Base-by-base conservation (phyloP, 2,329 filamentous ascomycete species). In the Penicillium polonicum region DNA sequence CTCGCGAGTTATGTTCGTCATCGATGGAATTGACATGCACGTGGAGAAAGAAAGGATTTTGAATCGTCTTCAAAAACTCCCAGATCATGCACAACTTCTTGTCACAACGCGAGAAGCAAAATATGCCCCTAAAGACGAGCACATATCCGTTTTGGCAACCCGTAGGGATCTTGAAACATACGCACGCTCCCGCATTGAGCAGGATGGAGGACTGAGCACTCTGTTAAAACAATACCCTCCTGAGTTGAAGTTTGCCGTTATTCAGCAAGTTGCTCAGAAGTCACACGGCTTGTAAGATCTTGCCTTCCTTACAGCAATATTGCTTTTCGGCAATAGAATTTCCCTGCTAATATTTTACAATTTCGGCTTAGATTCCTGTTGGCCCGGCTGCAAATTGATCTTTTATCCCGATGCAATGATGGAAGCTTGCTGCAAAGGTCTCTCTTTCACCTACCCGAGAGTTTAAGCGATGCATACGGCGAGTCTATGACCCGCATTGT, bases 1-100 rank as follows among this genome's bases (percentile, higher is more conserved):
- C 15, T 68, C 70, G 0, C 66, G 65, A 21, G 70, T 72, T 0
- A 60, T 71, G 9, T 59, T 73, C 6, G 38, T 73, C 0, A 62
- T 72, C 8, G 71, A 73, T 51, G 71, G 71, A 13, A 42, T 73
- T 0, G 71, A 73, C 38, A 61, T 65, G 31, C 31, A 65, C 4
- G 53, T 64, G 0, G 71, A 72, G 1, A 71, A 69, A n/a, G 71
- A 72, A 1, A 63, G 70, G 2, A 61, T 72, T 4, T 41, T 73
- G 5, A 55, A 38, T 23, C 65, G 70, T 1, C 62, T 73, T 19
- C 68, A 73, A 21, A 72, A 71, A 45, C 64, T 73, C 1, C 71
- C 71, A 0, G 61, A 70, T 2, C 70, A 73, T 17, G 61, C 64
- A 8, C 71, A 73, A 35, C 61, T 72, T 31, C 51, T 73, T 6